Conservation (phyloP, 2,329 filamentous ascomycete genomes). For the Neofusicoccum kwambonambiense region DNA sequence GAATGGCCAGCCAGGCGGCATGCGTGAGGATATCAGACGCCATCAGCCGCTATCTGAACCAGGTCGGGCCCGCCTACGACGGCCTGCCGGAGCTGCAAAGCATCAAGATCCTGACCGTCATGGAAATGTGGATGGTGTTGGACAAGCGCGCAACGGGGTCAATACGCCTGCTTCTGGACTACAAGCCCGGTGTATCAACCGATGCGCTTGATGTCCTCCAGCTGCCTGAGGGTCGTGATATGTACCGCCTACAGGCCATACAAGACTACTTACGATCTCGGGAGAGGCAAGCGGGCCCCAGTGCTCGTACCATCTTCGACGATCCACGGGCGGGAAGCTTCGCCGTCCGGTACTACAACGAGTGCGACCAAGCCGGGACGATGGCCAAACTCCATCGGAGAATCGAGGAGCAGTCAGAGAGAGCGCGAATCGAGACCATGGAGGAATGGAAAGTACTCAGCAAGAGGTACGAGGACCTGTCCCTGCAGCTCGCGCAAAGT, state of each 20-base stretch:
- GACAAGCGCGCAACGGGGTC: slow-evolving; percentile 46
- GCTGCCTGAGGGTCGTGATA: slow-evolving; percentile 46
- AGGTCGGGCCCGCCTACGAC: slow-evolving; percentile 41
- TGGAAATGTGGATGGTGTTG: slow-evolving; percentile 59
- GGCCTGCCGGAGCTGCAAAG: slow-evolving; percentile 52
- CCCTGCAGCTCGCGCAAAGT: slow-evolving; percentile 31
- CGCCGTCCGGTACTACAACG: slow-evolving; percentile 47
- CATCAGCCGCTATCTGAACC: slow-evolving; percentile 38
- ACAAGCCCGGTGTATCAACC: slow-evolving; percentile 51
- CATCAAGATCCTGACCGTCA: slow-evolving; percentile 51
- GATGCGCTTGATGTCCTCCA: slow-evolving; percentile 57
- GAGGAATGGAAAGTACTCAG: slow-evolving; percentile 39
- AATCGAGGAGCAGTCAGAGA: slow-evolving; percentile 38
- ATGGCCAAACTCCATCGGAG: slow-evolving; percentile 33
- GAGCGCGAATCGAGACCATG: slow-evolving; percentile 35
- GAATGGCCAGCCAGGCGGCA: slow-evolving; percentile 24
- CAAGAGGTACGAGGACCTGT: slow-evolving; percentile 38
- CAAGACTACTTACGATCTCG: slow-evolving; percentile 48
- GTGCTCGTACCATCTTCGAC: slow-evolving; percentile 48
- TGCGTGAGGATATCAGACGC: slow-evolving; percentile 27
- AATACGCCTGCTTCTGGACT: slow-evolving; percentile 52
- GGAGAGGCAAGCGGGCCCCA: slow-evolving; percentile 31
- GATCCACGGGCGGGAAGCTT: slow-evolving; percentile 45
- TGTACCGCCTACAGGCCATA: slow-evolving; percentile 51
- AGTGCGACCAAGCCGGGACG: slow-evolving; percentile 17